Conservation (phyloP, 2,329 filamentous ascomycete species). For the Hyphodiscus sp. region DNA sequence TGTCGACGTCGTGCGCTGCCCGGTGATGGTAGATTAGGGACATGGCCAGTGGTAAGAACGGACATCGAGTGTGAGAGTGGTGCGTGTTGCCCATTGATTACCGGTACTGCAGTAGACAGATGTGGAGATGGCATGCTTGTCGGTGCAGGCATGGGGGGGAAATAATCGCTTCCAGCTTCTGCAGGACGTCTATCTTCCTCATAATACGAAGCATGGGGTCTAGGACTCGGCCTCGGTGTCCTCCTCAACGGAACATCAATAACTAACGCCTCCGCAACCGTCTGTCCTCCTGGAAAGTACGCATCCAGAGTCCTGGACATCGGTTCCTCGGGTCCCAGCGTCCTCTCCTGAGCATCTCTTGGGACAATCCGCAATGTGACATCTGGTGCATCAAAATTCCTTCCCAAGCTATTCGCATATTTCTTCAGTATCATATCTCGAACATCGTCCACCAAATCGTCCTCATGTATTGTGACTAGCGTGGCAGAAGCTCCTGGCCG, state of each 20-base stretch:
- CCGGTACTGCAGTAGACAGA: constrained; percentile 25
- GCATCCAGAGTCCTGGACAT: constrained; percentile 72
- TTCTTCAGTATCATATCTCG: constrained; percentile 88
- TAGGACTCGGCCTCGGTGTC: constrained; percentile 76
- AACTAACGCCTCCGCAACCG: constrained; percentile 79
- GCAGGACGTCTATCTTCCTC: constrained; percentile 54
- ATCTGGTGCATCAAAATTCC: constrained; percentile 85
- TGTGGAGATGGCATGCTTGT: constrained; percentile 24
- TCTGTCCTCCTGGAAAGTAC: constrained; percentile 82
- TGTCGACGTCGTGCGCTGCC: constrained; percentile 57
- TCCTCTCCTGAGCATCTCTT: constrained; percentile 63
- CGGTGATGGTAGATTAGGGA: constrained; percentile 76
- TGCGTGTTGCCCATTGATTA: constrained; percentile 20
- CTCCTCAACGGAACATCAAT: constrained; percentile 77
- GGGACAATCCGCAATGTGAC: constrained; percentile 71
- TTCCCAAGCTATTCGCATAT: constrained; percentile 87
- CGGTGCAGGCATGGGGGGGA: constrained; percentile 59
- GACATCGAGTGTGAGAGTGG: constrained; percentile 60
- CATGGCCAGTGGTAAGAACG: constrained; percentile 71
- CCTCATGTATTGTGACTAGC: constrained; percentile 74
- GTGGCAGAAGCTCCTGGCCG: constrained; percentile 80
- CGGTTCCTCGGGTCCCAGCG: constrained; percentile 78
- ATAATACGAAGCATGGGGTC: constrained; percentile 47
- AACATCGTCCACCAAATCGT: constrained; percentile 90
- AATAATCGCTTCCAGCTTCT: constrained; percentile 74